phyloP scores from a whole-genome alignment of 2,329 filamentous ascomycete genomes.

The Dactylonectria estremocensis region DNA sequence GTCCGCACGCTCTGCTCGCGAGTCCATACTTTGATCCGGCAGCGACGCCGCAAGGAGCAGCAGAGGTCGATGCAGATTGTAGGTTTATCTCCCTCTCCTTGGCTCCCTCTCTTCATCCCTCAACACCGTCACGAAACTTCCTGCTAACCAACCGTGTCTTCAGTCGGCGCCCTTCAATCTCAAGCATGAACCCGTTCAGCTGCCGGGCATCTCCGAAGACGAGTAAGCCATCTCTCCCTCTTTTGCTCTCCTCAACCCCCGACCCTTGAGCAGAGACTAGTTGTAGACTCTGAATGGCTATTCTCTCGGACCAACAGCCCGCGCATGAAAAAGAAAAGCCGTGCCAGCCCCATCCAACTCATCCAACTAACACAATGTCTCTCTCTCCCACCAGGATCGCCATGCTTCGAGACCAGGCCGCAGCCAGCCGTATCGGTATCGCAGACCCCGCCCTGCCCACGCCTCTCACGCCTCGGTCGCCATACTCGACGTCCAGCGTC shows the following conservation, averaged over 20 bases:
- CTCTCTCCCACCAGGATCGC: constrained; percentile 56
- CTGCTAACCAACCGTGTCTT: constrained; percentile 42
- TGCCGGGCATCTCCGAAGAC: constrained; percentile 71
- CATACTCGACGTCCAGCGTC: constrained; percentile 44
- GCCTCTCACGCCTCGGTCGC: constrained; percentile 41
- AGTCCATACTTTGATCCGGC: constrained; percentile 60
- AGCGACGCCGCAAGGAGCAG: constrained; percentile 60
- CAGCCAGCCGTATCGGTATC: constrained; percentile 64
- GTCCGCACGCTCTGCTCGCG: constrained; percentile 62
- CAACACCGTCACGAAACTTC: background rate
- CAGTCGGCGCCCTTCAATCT: constrained; percentile 74
- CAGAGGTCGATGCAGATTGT: constrained; percentile 62
- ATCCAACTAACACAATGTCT: constrained; percentile 1
- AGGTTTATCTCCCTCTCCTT: constrained; percentile 39
- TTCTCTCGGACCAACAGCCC: background rate
- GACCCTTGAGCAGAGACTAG: background rate
- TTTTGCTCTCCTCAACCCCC: background rate
- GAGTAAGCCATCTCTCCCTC: constrained; percentile 63
- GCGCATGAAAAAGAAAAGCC: background rate
- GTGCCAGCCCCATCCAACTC: constrained; percentile 2
- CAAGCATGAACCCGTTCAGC: constrained; percentile 65
- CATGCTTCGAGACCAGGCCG: constrained; percentile 67
- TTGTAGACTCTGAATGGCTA: background rate
- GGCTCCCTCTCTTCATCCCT: background rate
- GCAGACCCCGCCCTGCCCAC: constrained; percentile 51